phyloP scores from a whole-genome alignment of 306 rosid genomes.

The Lablab purpureus region DNA sequence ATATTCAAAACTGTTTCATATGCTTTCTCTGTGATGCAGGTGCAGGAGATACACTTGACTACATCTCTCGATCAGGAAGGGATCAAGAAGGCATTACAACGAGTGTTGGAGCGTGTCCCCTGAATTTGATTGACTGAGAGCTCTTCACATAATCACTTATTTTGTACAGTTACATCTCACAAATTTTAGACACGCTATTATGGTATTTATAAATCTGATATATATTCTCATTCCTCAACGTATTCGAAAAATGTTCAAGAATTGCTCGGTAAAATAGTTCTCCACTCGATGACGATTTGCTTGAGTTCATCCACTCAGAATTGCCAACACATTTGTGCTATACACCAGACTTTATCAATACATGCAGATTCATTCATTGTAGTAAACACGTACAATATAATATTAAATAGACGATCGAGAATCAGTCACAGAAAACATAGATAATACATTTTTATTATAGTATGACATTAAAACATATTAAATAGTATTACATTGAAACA shows the following conservation, averaged over 20 bases:
- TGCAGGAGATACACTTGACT: conserved; percentile 82
- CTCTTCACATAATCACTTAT: neutral
- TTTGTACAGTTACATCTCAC: conserved; percentile 43
- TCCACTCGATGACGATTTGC: conserved; percentile 7
- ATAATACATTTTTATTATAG: neutral
- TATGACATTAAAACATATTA: neutral
- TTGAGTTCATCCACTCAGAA: conserved; percentile 5
- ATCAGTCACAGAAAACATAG: neutral
- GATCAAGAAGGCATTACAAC: conserved; percentile 84
- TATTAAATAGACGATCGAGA: neutral
- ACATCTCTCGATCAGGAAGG: conserved; percentile 96
- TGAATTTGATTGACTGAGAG: conserved; percentile 42
- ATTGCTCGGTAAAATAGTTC: neutral
- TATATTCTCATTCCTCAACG: neutral
- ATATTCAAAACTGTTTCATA: neutral
- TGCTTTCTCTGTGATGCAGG: conserved; percentile 55
- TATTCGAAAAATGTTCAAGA: conserved; percentile 8
- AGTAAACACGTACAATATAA: neutral
- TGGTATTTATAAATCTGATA: neutral
- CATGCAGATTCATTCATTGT: no score
- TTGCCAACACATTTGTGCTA: neutral
- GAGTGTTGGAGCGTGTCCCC: conserved; percentile 91
- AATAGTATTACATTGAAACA: no score
- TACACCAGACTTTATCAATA: no score
- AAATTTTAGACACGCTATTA: neutral